Conservation (phyloP, 192 early-diverging fungal genomes). For the Backusella sp. region DNA sequence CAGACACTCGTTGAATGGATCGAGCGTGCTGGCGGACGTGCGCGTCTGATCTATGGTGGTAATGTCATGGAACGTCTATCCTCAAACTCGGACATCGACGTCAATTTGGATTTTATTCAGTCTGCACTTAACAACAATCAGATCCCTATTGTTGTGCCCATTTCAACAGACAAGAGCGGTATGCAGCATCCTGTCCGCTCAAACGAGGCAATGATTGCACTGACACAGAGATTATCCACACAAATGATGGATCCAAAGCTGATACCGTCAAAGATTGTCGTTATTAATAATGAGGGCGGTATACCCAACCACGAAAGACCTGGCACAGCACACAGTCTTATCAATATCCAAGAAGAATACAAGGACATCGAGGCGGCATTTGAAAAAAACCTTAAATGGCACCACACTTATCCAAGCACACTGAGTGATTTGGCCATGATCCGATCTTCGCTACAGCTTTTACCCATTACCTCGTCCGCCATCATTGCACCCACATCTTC, state of each 20-base stretch:
- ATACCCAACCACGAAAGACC: conserved; percentile 51
- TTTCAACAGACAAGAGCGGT: conserved; percentile 39
- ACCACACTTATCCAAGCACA: conserved; percentile 24
- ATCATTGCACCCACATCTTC: conserved; percentile 60
- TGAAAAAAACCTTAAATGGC: conserved; percentile 28
- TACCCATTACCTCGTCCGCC: conserved; percentile 78
- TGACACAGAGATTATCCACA: conserved; percentile 40
- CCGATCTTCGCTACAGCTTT: conserved; percentile 57
- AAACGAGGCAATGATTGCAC: conserved; percentile 55
- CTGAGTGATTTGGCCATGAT: conserved; percentile 59
- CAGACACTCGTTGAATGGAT: conserved; percentile 66
- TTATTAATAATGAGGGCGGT: conserved; percentile 71
- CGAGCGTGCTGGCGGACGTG: conserved; percentile 68
- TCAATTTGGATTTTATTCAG: conserved; percentile 46
- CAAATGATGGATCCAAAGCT: conserved; percentile 15
- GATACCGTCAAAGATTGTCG: conserved; percentile 58
- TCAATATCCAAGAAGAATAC: conserved; percentile 84
- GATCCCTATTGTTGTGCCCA: conserved; percentile 60
- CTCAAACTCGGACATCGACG: not conserved
- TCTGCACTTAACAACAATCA: conserved; percentile 61
- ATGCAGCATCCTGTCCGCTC: conserved; percentile 41
- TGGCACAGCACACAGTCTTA: conserved; percentile 62
- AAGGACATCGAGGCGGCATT: conserved; percentile 44
- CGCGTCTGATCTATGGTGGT: conserved; percentile 65
- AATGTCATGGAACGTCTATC: conserved; percentile 44